A percentile compares a stretch with the other conserved stretches of the same genome.
phyloP scores from a whole-genome alignment of 768 basidiomycete genomes.

The Epithele typhae region DNA sequence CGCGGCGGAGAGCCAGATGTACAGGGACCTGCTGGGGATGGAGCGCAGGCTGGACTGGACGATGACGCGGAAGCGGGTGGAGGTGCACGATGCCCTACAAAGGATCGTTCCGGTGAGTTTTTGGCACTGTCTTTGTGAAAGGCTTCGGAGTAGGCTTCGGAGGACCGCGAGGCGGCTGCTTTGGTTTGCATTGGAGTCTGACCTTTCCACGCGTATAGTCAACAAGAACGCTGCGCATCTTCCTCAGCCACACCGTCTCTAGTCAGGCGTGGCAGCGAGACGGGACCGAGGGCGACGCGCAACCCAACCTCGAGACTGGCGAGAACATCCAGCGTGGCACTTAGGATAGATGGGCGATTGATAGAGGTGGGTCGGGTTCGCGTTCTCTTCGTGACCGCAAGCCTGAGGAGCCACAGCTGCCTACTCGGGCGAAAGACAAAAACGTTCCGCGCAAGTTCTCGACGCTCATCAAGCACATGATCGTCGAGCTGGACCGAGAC shows the following conservation, averaged over 20 bases:
- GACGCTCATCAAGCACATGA: conserved; percentile 75
- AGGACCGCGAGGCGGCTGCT: no score
- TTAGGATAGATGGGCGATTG: conserved; percentile 85
- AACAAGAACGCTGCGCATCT: conserved; percentile 78
- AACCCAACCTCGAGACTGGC: conserved; percentile 70
- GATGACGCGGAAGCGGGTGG: conserved; percentile 82
- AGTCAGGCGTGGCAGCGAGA: conserved; percentile 82
- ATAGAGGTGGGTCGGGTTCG: conserved; percentile 54
- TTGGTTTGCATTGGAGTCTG: no score
- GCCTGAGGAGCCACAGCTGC: no score
- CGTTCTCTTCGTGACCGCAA: background rate
- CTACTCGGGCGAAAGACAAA: conserved; percentile 62
- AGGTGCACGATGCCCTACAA: conserved; percentile 85
- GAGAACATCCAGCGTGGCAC: conserved; percentile 89
- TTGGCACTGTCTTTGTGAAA: background rate
- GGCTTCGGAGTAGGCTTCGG: background rate
- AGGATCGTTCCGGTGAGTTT: conserved; percentile 62
- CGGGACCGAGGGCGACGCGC: conserved; percentile 32
- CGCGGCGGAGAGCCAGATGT: conserved; percentile 80
- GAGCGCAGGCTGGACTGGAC: conserved; percentile 95
- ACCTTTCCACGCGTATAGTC: conserved; percentile 41
- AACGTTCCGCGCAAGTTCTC: conserved; percentile 73
- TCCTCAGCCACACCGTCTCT: conserved; percentile 83
- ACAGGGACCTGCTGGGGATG: conserved; percentile 81
- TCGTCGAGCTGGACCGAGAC: conserved; percentile 86